Base-by-base conservation (phyloP, 192 early-diverging fungal genomes). In the Mortierella claussenii region DNA sequence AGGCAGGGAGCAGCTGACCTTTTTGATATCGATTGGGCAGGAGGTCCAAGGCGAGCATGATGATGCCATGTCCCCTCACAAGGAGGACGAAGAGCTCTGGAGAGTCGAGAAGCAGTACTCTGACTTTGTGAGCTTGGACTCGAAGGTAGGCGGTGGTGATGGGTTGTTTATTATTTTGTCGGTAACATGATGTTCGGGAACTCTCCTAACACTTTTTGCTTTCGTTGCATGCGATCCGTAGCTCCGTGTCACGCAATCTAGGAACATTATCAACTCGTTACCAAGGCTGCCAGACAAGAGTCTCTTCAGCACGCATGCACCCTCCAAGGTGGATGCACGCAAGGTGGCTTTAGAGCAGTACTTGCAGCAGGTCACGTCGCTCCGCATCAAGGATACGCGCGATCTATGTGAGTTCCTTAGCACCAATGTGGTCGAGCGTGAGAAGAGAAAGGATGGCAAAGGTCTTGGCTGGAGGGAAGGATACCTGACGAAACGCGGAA, bases 401-500 rank as follows among this genome's bases (percentile, higher is more conserved):
- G 83, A 86, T 69, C 67, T 94, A 20, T 87, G 91, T 47, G 85
- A 93, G 59, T 97, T 97, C 60, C 78, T 97, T 12, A 91, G 90
- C 48, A 90, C 90, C 26, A 86, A 92, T 60, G 81, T 92, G 21
- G 78, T 85, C 0, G 86, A 86, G 80, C 83, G 67, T 30, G 81
- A 73, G 20, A 60, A 46, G 28, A 32, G 51, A 27, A 30, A 59
- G 36, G 63, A 66, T 10, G 59, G 33, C 15, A 28, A 86, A 57
- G 73, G 79, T 24, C 51, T 83, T 28, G 88, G 88, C 0, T 80
- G 82, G 62, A 95, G 93, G 62, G 93, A 95, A 79, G 96, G 96
- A 11, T 94, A 91, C 60, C 80, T 97, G 56, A 91, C 93, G 43
- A 98, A 97, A 67, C 90, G 89, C 76, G 96, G 97, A 49, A 98